Conservation (phyloP, 2,329 filamentous ascomycete species). For the Xylaria digitata region DNA sequence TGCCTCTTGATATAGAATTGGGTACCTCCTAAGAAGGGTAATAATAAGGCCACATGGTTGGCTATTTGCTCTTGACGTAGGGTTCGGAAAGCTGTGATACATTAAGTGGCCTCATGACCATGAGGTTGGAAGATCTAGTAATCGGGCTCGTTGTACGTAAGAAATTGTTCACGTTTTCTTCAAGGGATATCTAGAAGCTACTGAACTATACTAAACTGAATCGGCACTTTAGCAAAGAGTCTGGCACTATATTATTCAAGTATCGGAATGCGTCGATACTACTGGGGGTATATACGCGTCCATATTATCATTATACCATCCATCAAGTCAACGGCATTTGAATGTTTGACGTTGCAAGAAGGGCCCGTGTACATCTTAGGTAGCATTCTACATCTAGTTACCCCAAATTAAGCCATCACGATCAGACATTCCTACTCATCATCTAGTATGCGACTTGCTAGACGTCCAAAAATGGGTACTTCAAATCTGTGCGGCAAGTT, state of each 20-base stretch:
- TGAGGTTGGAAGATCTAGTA: too few species aligned
- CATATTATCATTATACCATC: slow-evolving; percentile 30
- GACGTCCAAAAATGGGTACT: slow-evolving; percentile 83
- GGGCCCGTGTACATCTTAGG: slow-evolving; percentile 4
- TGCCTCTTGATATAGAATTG: too few species aligned
- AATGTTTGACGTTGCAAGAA: neutral
- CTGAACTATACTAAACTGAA: neutral
- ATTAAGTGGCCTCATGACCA: too few species aligned
- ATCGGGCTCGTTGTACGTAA: neutral
- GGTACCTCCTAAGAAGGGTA: too few species aligned
- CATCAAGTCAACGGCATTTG: neutral
- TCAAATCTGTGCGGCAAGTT: slow-evolving; percentile 71
- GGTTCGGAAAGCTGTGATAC: too few species aligned
- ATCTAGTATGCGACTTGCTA: slow-evolving; percentile 91
- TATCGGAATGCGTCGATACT: slow-evolving; percentile 18
- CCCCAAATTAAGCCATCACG: neutral
- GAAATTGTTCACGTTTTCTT: neutral
- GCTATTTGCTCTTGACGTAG: too few species aligned
- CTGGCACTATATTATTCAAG: slow-evolving; percentile 19
- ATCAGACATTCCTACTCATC: slow-evolving; percentile 63
- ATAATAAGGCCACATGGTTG: too few species aligned
- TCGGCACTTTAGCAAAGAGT: neutral
- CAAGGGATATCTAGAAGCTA: too few species aligned
- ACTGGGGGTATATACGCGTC: slow-evolving; percentile 25
- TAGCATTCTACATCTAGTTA: neutral